Conservation (phyloP, 2,329 filamentous ascomycete species). For the Westerdykella aurantiaca region DNA sequence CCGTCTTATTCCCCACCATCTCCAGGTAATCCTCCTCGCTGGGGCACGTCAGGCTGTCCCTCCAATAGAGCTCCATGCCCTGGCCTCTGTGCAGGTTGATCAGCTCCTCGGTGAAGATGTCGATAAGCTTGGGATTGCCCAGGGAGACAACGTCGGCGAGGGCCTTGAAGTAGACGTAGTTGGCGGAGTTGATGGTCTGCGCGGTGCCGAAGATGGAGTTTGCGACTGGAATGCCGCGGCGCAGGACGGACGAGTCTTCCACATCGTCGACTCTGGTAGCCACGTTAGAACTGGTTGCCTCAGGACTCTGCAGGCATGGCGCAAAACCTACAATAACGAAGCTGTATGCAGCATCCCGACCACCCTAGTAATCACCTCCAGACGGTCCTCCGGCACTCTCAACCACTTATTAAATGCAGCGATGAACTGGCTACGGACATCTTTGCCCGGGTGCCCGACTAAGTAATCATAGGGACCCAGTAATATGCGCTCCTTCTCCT, state of each 20-base stretch:
- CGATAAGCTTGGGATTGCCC: conserved; percentile 59
- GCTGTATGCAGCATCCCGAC: conserved; percentile 83
- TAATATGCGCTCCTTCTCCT: conserved; percentile 71
- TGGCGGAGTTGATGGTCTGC: conserved; percentile 86
- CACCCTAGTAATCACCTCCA: conserved; percentile 71
- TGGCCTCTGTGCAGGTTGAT: conserved; percentile 80
- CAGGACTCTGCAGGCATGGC: background rate
- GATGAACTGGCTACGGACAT: conserved; percentile 75
- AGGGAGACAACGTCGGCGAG: conserved; percentile 69
- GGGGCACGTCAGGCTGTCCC: conserved; percentile 76
- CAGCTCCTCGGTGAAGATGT: conserved; percentile 75
- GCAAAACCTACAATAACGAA: conserved; percentile 55
- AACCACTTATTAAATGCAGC: conserved; percentile 76
- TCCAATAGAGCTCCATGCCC: conserved; percentile 89
- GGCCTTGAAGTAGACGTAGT: conserved; percentile 81
- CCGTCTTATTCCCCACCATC: conserved; percentile 89
- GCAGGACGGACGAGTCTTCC: conserved; percentile 71
- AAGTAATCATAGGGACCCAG: conserved; percentile 77
- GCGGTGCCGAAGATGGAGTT: conserved; percentile 79
- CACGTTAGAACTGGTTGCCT: background rate
- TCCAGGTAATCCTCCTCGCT: conserved; percentile 88
- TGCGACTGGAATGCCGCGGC: conserved; percentile 74
- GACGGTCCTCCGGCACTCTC: conserved; percentile 62
- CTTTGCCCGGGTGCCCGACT: conserved; percentile 72
- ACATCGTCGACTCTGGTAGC: conserved; percentile 65